These are phyloP conservation scores for Sporisorium iseilematis-ciliati DNA, from an alignment of 1,284 basidiomycete genomes.

Conservation along the genomic window DNA sequence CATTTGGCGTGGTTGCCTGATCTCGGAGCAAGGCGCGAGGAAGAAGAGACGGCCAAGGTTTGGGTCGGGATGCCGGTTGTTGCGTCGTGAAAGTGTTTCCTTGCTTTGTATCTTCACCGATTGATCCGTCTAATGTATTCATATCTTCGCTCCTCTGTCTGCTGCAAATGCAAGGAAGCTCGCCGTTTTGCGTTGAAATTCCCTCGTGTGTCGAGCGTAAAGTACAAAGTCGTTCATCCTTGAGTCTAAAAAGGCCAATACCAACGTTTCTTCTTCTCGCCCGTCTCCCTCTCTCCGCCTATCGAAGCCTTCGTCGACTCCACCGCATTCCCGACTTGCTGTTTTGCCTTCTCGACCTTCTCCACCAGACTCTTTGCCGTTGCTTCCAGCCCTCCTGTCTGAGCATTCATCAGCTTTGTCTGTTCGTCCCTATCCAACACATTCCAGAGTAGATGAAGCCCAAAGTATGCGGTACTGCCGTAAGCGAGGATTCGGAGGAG, in stretches of 20 bases:
- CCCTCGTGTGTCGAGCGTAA: not conserved
- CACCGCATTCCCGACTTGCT: not conserved
- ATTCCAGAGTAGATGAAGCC: slow-evolving; percentile 64
- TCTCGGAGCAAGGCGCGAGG: not conserved
- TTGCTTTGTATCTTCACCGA: not conserved
- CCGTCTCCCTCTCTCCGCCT: not conserved
- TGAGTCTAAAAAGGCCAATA: slow-evolving; percentile 37
- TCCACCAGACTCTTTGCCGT: slow-evolving; percentile 38
- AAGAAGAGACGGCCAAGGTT: slow-evolving; percentile 12
- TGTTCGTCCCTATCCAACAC: slow-evolving; percentile 59
- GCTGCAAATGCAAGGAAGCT: too few relatives aligned
- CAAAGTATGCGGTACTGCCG: slow-evolving; percentile 64
- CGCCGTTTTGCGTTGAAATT: not conserved
- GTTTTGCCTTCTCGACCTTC: slow-evolving; percentile 23
- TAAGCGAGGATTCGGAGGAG: slow-evolving; percentile 65
- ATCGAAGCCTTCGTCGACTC: not conserved
- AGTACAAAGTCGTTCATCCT: slow-evolving; percentile 1
- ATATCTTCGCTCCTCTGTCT: too few relatives aligned
- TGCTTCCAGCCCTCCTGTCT: slow-evolving; percentile 34
- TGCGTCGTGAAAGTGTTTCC: slow-evolving; percentile 2
- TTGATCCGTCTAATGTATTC: not conserved
- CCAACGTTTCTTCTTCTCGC: slow-evolving; percentile 18
- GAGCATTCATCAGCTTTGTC: slow-evolving; percentile 30
- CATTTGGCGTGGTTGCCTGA: slow-evolving; percentile 45
- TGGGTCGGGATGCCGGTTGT: slow-evolving; percentile 46